A percentile compares a stretch with the other conserved stretches of the same genome.
Evolutionary conservation across 2,329 filamentous ascomycete species (phyloP).

Genomic region (Cladosporium oxysporum): DNA sequence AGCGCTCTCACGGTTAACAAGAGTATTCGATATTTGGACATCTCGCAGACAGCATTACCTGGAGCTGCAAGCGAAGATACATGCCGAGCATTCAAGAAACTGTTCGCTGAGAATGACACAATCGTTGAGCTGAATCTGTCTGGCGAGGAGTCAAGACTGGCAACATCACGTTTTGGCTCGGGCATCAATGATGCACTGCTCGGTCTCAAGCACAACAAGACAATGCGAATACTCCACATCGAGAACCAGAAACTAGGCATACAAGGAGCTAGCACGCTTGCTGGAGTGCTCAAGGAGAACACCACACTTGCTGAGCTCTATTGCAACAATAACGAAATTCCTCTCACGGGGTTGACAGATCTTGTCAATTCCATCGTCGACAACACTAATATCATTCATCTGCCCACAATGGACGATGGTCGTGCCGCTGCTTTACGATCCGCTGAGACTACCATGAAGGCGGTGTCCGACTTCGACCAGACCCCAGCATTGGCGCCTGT

Average conservation of each 20-base stretch:
- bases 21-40: conserved; percentile 65
- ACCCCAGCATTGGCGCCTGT: not conserved
- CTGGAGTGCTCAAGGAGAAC: conserved; percentile 68
- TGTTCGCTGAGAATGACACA: conserved; percentile 68
- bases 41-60: conserved; percentile 69
- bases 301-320: conserved; percentile 63
- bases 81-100: conserved; percentile 61
- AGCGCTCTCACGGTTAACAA: conserved; percentile 63
- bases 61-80: conserved; percentile 69
- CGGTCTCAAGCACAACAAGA: conserved; percentile 64
- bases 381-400: conserved; percentile 62
- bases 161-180: conserved; percentile 68
- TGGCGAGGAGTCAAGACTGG: conserved; percentile 70
- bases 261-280: conserved; percentile 68
- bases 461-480: conserved; percentile 27
- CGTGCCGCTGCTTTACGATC: conserved; percentile 60
- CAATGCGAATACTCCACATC: conserved; percentile 63
- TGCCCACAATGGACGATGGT: conserved; percentile 65
- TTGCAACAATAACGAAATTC: conserved; percentile 72
- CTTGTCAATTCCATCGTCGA: conserved; percentile 68
- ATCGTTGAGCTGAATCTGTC: conserved; percentile 69
- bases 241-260: conserved; percentile 69
- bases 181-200: conserved; percentile 67
- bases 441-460: conserved; percentile 38
- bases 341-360: conserved; percentile 68